These are phyloP conservation scores for Wickerhamiella occidentalis DNA, from an alignment of 805 yeast species.

Conservation along the genomic window DNA sequence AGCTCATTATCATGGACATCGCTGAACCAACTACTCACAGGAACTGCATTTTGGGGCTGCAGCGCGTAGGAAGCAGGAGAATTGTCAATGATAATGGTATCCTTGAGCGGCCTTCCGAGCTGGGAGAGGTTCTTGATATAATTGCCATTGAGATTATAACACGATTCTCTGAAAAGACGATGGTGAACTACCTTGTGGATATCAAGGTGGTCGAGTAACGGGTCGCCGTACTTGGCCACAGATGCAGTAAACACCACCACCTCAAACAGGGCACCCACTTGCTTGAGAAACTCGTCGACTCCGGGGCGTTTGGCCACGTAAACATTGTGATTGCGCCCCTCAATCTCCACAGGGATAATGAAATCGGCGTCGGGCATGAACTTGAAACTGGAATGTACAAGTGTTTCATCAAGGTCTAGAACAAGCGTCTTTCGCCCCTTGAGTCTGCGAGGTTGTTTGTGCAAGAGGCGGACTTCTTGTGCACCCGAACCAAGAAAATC, in stretches of 20 bases:
- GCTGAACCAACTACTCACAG: constrained; percentile 95
- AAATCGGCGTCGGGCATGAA: constrained; percentile 87
- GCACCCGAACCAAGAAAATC: not conserved
- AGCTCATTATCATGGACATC: constrained; percentile 96
- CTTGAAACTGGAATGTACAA: constrained; percentile 91
- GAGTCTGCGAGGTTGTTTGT: constrained; percentile 39
- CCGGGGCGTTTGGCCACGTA: constrained; percentile 97
- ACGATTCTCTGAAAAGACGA: constrained; percentile 85
- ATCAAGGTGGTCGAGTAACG: constrained; percentile 80
- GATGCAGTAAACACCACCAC: constrained; percentile 96
- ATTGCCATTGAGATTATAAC: constrained; percentile 87
- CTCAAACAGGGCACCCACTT: constrained; percentile 78
- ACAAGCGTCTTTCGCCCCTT: constrained; percentile 71
- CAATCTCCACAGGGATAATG: constrained; percentile 95
- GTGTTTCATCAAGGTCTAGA: constrained; percentile 87
- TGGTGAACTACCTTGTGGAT: constrained; percentile 68
- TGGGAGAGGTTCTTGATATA: constrained; percentile 89
- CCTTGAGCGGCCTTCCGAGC: constrained; percentile 81
- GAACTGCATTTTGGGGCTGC: constrained; percentile 96
- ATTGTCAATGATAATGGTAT: constrained; percentile 83
- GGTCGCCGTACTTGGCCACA: constrained; percentile 92
- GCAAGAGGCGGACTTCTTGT: constrained; percentile 34
- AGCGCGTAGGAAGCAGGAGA: constrained; percentile 97
- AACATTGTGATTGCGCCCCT: constrained; percentile 81
- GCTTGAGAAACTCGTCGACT: constrained; percentile 78